Evolutionary conservation across 1,139 yeast genomes (phyloP).

Genomic region (Protomyces macrosporus): DNA sequence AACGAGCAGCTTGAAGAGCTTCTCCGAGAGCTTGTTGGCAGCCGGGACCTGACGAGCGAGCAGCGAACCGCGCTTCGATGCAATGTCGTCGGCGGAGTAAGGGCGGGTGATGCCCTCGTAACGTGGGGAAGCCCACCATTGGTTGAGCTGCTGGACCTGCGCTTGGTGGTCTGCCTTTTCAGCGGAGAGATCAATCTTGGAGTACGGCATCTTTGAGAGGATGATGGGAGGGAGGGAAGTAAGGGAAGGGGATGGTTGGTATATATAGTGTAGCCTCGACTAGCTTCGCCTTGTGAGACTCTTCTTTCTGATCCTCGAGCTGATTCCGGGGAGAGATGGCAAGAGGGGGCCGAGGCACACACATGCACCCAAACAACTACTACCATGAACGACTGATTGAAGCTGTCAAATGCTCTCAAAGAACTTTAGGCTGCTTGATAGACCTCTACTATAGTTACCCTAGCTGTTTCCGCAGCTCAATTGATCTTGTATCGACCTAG

Average conservation of each 20-base stretch:
- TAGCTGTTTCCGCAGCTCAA: too few relatives aligned
- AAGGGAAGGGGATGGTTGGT: not conserved
- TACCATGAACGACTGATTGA: too few relatives aligned
- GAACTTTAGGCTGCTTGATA: too few relatives aligned
- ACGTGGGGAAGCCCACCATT: conserved; percentile 93
- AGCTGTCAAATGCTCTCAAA: too few relatives aligned
- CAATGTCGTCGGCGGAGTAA: conserved; percentile 85
- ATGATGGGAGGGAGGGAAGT: not conserved
- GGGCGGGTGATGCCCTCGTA: conserved; percentile 85
- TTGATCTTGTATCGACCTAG: too few relatives aligned
- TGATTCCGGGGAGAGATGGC: too few relatives aligned
- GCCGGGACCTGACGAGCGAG: conserved; percentile 52
- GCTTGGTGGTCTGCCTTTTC: conserved; percentile 63
- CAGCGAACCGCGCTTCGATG: conserved; percentile 82
- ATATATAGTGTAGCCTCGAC: too few relatives aligned
- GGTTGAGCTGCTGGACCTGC: conserved; percentile 65
- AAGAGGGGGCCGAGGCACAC: too few relatives aligned
- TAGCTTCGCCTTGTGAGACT: too few relatives aligned
- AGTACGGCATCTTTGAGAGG: conserved; percentile 40
- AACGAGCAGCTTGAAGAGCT: conserved; percentile 52
- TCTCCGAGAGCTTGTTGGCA: conserved; percentile 76
- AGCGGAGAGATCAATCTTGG: conserved; percentile 52
- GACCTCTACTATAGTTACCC: too few relatives aligned
- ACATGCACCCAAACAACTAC: too few relatives aligned
- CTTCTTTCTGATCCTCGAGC: too few relatives aligned